Base-by-base conservation (phyloP, 2,329 filamentous ascomycete genomes). In the Rhynchosporium secalis region DNA sequence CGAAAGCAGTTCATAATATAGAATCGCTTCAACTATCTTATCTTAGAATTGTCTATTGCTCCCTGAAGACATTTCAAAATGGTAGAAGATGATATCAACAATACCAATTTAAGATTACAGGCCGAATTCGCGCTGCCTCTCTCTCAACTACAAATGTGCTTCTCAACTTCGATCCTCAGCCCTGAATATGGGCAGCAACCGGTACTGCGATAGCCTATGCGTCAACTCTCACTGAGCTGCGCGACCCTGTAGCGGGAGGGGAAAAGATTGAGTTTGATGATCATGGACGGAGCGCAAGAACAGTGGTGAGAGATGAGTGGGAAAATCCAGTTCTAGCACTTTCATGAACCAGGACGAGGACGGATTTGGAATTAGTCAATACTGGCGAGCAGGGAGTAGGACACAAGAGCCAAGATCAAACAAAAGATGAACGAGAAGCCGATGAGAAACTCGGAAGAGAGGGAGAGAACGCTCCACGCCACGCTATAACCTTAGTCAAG, bases 191-290 rank as follows among this genome's bases (percentile, higher is more conserved):
- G 62, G 63, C 60, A 48, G 65, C 65, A 33, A 68, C 62, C 0
- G 62, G 66, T 5, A 65, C 63, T 4, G 65, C 62, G 20, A 68
- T 68, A 6, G 66, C 66, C 20, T 62, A 64, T 20, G 63, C 66
- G 9, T 62, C 65, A 2, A 66, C 66, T 4, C n/a, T 65, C 20
- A 60, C 52, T 26, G 65, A 67, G 41, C 56, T 68, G 3, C 55
- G 67, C 1, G 58, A 66, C 36, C 65, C 63, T 5, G 29, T 67
- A 40, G 65, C 52, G 12, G 60, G 63, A n/a, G 67, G 65, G 4
- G 65, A 57, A 12, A 68, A 67, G 20, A 67, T 68, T 33, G 65
- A 67, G 47, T 67, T 68, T 52, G 55, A 63, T 33, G 62, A 61
- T 10, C 60, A 68, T 45, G 65, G 62, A 2, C 58, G 63, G 10